Conservation (phyloP, 2,329 filamentous ascomycete species). For the Fusarium setosum region DNA sequence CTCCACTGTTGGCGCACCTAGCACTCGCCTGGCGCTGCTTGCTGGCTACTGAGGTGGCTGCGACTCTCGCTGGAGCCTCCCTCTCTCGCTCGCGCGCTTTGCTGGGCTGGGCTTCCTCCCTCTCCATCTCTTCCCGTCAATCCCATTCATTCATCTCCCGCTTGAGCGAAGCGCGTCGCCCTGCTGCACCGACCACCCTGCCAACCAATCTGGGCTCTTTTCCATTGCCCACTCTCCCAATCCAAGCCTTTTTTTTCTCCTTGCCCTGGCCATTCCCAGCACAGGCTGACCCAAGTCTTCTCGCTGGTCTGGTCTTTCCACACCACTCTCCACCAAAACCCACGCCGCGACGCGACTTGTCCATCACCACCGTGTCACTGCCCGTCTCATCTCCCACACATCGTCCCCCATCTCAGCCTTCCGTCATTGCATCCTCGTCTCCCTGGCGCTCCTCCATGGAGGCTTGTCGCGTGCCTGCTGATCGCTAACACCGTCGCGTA, state of each 20-base stretch:
- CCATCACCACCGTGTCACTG: conserved; percentile 61
- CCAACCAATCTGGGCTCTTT: conserved; percentile 37
- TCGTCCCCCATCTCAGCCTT: conserved; percentile 53
- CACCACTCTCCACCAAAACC: conserved; percentile 53
- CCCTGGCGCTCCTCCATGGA: conserved; percentile 53
- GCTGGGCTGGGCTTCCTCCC: conserved; percentile 36
- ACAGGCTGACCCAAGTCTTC: conserved; percentile 35
- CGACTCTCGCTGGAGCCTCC: conserved; percentile 15
- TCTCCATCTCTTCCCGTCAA: conserved; percentile 36
- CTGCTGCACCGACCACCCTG: conserved; percentile 38
- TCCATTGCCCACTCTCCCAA: conserved; percentile 32
- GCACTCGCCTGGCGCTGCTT: conserved; percentile 14
- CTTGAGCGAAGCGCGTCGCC: conserved; percentile 37
- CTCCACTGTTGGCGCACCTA: conserved; percentile 30
- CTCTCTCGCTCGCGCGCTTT: conserved; percentile 31
- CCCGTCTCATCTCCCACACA: conserved; percentile 54
- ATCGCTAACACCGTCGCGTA: conserved; percentile 58
- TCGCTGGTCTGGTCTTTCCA: conserved; percentile 45
- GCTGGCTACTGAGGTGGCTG: conserved; percentile 31
- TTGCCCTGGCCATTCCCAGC: conserved; percentile 32
- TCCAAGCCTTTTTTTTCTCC: conserved; percentile 11
- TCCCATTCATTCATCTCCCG: conserved; percentile 37
- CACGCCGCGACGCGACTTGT: conserved; percentile 57
- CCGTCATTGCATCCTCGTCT: conserved; percentile 38
- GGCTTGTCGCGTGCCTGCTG: conserved; percentile 52